phyloP scores from a whole-genome alignment of 148 eudicot species.

The Selenicereus undatus region DNA sequence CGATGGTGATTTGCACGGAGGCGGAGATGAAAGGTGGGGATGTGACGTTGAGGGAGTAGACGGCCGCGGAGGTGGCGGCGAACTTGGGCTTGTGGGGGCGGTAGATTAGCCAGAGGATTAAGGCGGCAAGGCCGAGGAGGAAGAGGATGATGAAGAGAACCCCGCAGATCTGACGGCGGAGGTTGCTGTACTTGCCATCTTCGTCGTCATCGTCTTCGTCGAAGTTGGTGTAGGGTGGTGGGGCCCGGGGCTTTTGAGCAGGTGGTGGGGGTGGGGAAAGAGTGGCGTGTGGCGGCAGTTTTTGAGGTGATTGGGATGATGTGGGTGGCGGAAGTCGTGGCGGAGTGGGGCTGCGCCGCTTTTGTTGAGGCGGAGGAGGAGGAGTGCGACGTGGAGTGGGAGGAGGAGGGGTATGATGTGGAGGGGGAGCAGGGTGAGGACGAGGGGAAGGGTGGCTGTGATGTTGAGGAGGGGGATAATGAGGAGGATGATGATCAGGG shows the following conservation, averaged over 20 bases:
- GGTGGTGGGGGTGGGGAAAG: conserved; percentile 11
- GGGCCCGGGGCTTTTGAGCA: conserved; percentile 17
- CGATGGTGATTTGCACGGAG: conserved; percentile 58
- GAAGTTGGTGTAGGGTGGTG: not conserved
- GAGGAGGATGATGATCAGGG: not conserved
- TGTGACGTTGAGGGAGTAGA: conserved; percentile 53
- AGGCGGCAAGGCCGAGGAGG: conserved; percentile 41
- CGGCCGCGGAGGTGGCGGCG: conserved; percentile 39
- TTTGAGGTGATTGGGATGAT: not conserved
- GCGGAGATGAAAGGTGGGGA: conserved; percentile 37
- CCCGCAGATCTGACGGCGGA: conserved; percentile 17
- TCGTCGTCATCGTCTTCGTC: conserved; percentile 2
- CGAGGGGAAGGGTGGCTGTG: conserved; percentile 9
- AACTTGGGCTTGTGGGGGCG: conserved; percentile 64
- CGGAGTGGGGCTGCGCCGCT: not conserved
- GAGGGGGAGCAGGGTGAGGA: not conserved
- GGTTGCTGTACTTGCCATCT: not conserved
- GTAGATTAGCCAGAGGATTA: conserved; percentile 65
- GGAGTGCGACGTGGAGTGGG: not conserved
- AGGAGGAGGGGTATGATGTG: not conserved
- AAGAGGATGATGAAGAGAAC: conserved; percentile 31
- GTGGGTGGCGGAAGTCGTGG: not conserved
- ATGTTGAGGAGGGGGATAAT: not conserved
- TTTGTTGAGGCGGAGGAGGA: not conserved
- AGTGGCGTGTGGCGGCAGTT: conserved; percentile 14